These are phyloP conservation scores for Dryadomyces quercus-mongolicae DNA, from an alignment of 2,329 filamentous ascomycete genomes.

Conservation along the genomic window DNA sequence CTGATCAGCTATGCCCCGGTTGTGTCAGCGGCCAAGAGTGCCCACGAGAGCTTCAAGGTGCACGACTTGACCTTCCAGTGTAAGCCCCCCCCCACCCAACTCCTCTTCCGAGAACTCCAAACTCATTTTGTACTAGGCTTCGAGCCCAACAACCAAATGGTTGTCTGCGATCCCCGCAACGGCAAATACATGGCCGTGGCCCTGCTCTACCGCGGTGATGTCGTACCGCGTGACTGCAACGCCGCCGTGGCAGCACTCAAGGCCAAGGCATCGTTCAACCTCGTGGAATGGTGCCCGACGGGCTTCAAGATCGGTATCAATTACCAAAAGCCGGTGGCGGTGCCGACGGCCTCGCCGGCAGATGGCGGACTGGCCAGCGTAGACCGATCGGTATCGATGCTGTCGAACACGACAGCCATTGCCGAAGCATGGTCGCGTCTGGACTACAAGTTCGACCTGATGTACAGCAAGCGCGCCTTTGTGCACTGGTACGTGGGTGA, in stretches of 20 bases:
- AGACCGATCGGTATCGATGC: constrained; percentile 53
- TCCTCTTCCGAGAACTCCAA: neutral
- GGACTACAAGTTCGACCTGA: constrained; percentile 65
- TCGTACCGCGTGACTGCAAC: constrained; percentile 58
- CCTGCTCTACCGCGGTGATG: constrained; percentile 60
- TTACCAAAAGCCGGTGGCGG: constrained; percentile 54
- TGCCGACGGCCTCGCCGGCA: constrained; percentile 36
- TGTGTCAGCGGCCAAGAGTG: constrained; percentile 61
- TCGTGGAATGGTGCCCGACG: constrained; percentile 65
- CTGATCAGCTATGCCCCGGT: constrained; percentile 63
- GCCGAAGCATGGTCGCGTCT: constrained; percentile 62
- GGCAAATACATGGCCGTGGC: constrained; percentile 69
- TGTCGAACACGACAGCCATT: constrained; percentile 65
- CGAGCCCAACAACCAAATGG: constrained; percentile 71
- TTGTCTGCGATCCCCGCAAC: constrained; percentile 61
- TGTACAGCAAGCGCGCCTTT: constrained; percentile 68
- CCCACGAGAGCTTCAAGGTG: constrained; percentile 81
- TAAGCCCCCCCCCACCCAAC: no score
- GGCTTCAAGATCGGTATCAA: constrained; percentile 69
- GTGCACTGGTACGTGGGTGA: constrained; percentile 77
- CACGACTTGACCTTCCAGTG: constrained; percentile 65
- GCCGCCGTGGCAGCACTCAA: constrained; percentile 55
- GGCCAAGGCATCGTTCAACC: constrained; percentile 60
- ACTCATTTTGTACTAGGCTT: constrained; percentile 37
- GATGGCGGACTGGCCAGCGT: constrained; percentile 50